Evolutionary conservation across 169 alveolate genomes (phyloP).

Genomic region (Eimeria zaria): DNA sequence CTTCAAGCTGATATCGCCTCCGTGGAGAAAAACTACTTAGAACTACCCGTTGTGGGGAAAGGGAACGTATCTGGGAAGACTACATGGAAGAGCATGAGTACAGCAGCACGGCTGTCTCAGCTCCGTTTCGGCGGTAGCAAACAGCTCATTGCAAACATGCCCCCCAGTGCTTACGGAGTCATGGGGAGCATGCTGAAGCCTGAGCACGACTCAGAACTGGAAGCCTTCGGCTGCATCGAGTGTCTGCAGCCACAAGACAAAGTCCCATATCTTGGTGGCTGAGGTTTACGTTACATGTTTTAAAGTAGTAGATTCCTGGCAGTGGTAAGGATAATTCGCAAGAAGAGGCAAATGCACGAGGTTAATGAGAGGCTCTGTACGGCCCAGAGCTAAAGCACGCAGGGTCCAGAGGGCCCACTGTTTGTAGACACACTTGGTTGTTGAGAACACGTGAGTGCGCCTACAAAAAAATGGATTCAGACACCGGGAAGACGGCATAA

Average conservation of each 20-base stretch:
- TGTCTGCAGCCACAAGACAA: constrained; percentile 73
- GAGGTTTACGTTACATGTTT: neutral
- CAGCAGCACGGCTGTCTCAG: constrained; percentile 78
- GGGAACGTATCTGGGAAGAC: constrained; percentile 74
- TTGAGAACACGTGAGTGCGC: too few species aligned
- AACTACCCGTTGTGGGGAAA: constrained; percentile 45
- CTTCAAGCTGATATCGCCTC: constrained; percentile 27
- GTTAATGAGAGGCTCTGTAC: neutral
- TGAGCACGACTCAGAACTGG: constrained; percentile 58
- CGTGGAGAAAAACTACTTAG: constrained; percentile 47
- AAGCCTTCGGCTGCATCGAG: constrained; percentile 77
- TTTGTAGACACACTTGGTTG: neutral
- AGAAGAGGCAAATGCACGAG: neutral
- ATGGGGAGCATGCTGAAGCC: constrained; percentile 53
- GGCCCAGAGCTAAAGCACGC: neutral
- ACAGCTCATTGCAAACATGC: constrained; percentile 53
- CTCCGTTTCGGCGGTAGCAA: constrained; percentile 66
- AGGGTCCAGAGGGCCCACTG: neutral
- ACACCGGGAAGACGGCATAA: too few species aligned
- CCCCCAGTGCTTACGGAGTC: constrained; percentile 71
- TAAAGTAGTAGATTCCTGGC: neutral
- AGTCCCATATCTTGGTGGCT: constrained; percentile 63
- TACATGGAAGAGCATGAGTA: constrained; percentile 69
- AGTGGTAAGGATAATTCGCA: neutral
- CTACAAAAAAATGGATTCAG: too few species aligned